Base-by-base conservation (phyloP, 768 basidiomycete species). In the Lyophyllum atratum region DNA sequence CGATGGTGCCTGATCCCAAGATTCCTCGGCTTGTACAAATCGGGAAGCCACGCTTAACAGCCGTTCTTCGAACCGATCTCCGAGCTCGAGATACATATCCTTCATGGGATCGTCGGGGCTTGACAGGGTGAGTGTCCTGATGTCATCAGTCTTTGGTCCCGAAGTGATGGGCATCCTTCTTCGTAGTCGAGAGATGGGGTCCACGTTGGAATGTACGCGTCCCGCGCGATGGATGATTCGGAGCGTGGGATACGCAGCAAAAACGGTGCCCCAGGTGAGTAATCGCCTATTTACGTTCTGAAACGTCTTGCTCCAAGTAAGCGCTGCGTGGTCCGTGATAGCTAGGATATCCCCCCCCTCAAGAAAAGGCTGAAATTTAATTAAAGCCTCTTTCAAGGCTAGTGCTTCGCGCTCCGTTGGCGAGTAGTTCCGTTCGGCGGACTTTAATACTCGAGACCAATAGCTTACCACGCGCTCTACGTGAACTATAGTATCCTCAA, bases 201-300 rank as follows among this genome's bases (percentile, higher is more conserved):
- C 76, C 7, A 76, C 73, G 51, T 76, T 76, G 1, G 74, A 77
- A 43, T 77, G 75, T 0, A 76, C 70, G 8, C 70, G 40, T 8
- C 76, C 76, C 0, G 76, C 68, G 4, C 73, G 69, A 47, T 78
- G 76, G 10, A 76, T 61, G 24, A 78, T 77, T 19, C 63, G 47
- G 15, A 78, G 21, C 0, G 54, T 49, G 0, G 74, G 76, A 58
- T 68, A 78, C 5, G 76, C 76, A 5, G 74, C 43, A 40, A 74
- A 75, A 0, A 74, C 65, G 5, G 45, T 46, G 33, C 74, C 75
- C 74, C 73, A 77, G 3, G 72, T 68, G 0, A 69, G 52, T 17
- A 77, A 59, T 24, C 70, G 55, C 21, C 72, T 52, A 49, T 78
- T 78, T 1, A 71, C 64, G 61, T 76, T 75, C 50, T 78, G 67